These are phyloP conservation scores for Plasmodium reichenowi DNA, from an alignment of 169 alveolate species.

Conservation along the genomic window DNA sequence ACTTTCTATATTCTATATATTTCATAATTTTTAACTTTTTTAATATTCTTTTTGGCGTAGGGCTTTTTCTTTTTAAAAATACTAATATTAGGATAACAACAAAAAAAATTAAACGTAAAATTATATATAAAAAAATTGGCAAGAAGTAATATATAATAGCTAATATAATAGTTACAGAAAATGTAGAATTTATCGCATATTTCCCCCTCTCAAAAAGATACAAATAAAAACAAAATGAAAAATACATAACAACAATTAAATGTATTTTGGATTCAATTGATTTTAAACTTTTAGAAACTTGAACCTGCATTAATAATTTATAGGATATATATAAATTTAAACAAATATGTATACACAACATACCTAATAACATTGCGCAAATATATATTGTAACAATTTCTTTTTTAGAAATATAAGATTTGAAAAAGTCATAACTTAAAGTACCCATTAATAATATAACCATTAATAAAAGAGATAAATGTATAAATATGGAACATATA, in stretches of 20 bases:
- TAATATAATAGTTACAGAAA: constrained; percentile 32
- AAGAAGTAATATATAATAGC: constrained; percentile 52
- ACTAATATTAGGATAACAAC: constrained; percentile 27
- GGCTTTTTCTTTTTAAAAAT: constrained; percentile 61
- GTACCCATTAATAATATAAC: constrained; percentile 32
- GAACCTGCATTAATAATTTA: constrained; percentile 21
- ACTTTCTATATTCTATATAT: constrained; percentile 58
- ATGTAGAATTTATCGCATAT: constrained; percentile 18
- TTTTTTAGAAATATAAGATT: not conserved
- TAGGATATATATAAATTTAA: constrained; percentile 31
- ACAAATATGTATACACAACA: constrained; percentile 45
- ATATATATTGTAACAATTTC: constrained; percentile 21
- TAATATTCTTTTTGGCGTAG: constrained; percentile 63
- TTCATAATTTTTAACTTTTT: constrained; percentile 73
- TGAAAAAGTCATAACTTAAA: constrained; percentile 30
- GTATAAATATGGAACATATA: constrained; percentile 67
- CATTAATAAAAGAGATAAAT: constrained; percentile 41
- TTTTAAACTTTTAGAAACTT: constrained; percentile 51
- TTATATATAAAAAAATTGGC: constrained; percentile 67
- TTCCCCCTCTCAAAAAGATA: constrained; percentile 22
- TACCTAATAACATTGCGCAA: constrained; percentile 38
- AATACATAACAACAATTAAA: constrained; percentile 27
- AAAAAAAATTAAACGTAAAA: constrained; percentile 30
- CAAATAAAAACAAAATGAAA: constrained; percentile 33
- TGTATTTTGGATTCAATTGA: constrained; percentile 44